Evolutionary conservation across 257 asterid species (phyloP).

Genomic region (Penstemon eatonii): DNA sequence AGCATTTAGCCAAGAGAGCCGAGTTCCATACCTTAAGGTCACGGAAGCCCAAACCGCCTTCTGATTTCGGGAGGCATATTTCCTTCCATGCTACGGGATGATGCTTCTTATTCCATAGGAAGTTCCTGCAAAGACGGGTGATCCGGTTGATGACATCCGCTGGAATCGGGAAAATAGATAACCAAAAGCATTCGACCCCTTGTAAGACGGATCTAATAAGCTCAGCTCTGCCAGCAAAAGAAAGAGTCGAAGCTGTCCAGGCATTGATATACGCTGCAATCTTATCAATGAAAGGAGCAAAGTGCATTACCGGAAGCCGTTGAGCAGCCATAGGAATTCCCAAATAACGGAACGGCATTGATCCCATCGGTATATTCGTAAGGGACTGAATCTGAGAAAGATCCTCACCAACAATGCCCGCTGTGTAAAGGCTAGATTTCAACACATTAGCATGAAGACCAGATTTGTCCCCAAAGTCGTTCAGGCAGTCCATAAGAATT

Average conservation of each 20-base stretch:
- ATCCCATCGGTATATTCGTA: not conserved
- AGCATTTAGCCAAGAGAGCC: too few species aligned
- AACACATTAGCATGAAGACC: too few species aligned
- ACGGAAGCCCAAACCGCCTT: too few species aligned
- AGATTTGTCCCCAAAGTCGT: too few species aligned
- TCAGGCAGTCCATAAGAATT: too few species aligned
- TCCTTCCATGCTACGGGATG: not conserved
- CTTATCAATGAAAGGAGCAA: not conserved
- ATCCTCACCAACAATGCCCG: not conserved
- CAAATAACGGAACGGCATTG: not conserved
- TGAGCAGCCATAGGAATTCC: not conserved
- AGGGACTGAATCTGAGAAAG: too few species aligned
- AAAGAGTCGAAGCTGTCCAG: not conserved
- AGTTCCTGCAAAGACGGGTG: not conserved
- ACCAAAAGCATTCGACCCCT: slow-evolving; percentile 4
- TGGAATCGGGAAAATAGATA: not conserved
- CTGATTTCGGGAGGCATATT: too few species aligned
- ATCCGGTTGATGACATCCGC: not conserved
- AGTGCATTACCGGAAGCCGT: not conserved
- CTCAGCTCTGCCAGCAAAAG: not conserved
- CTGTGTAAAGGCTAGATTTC: not conserved
- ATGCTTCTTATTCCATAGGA: not conserved
- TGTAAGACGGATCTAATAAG: not conserved
- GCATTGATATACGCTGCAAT: not conserved
- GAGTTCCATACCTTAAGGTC: too few species aligned